These are phyloP conservation scores for Dactylonectria macrodidyma DNA, from an alignment of 2,329 filamentous ascomycete species.

Conservation along the genomic window DNA sequence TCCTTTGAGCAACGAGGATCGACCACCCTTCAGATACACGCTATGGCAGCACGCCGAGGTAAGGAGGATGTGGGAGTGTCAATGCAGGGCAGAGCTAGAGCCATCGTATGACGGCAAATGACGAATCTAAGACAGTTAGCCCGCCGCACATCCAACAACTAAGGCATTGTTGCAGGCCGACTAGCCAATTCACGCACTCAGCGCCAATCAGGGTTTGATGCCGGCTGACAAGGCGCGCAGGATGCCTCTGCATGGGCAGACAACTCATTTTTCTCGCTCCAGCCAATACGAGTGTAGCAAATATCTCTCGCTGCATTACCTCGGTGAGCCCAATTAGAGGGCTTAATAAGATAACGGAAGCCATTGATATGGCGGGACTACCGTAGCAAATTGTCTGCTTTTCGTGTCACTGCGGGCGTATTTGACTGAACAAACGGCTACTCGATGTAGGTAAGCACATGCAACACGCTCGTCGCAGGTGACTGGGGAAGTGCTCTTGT, in stretches of 20 bases:
- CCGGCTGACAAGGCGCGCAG: neutral
- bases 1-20: neutral
- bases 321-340: neutral
- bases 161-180: neutral
- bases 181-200: neutral
- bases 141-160: neutral
- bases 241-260: neutral
- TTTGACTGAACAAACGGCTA: neutral
- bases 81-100: neutral
- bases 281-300: neutral
- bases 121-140: neutral
- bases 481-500: neutral
- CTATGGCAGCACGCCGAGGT: neutral
- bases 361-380: neutral
- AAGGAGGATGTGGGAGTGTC: neutral
- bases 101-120: slow-evolving; percentile 6
- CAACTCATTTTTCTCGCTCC: neutral
- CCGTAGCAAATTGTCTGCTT: neutral
- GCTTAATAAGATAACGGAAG: neutral
- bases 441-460: neutral
- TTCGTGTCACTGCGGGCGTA: neutral
- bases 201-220: neutral
- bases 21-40: neutral
- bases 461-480: neutral
- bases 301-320: neutral